Base-by-base conservation (phyloP, 108 stramenopile genomes). In the Parietichytrium sp. region DNA sequence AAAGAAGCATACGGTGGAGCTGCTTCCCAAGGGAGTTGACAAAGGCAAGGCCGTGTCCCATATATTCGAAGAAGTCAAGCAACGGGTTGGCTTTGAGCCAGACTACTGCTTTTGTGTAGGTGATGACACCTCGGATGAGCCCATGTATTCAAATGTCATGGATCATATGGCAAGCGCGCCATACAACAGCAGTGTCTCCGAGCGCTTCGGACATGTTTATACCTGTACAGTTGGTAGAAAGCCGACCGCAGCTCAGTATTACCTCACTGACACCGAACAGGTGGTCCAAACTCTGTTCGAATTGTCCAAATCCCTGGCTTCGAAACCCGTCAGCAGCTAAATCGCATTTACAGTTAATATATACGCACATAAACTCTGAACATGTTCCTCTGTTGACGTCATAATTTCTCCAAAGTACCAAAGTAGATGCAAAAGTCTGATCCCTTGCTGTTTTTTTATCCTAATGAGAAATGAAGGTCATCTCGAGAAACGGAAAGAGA, bases 191-290 rank as follows among this genome's bases (percentile, higher is more conserved):
- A 50, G 49, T 18, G n/a, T 50, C 18, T 18, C 16, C n/a, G 18
- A 50, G n/a, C 49, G 49, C 49, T 72, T 72, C 25, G 61, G 38
- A 27, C 38, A 72, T 25, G 61, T 80, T 31, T 96, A 95, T 79
- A 96, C 96, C 3, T 89, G 91, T 45, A 97, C 96, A 3, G 95
- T 99, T 31, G 98, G 98, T 4, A 96, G 95, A 87, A 98, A 98
- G 83, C 97, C 97, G 4, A 93, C 93, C 80, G 93, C 92, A 7
- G 98, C 98, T 16, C 92, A 91, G 3, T 92, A 89, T 55, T 99
- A 96, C 82, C 80, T 99, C 29, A 94, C 96, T 52, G 95, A 96
- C 49, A 72, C 61, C 13, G 61, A 72, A 13, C 38, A 42, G 15
- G 96, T 96, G 4, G 89, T 93, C 33, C 95, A 96, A 72, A 84